Base-by-base conservation (phyloP, 768 basidiomycete species). In the Phylloporus arenicola region DNA sequence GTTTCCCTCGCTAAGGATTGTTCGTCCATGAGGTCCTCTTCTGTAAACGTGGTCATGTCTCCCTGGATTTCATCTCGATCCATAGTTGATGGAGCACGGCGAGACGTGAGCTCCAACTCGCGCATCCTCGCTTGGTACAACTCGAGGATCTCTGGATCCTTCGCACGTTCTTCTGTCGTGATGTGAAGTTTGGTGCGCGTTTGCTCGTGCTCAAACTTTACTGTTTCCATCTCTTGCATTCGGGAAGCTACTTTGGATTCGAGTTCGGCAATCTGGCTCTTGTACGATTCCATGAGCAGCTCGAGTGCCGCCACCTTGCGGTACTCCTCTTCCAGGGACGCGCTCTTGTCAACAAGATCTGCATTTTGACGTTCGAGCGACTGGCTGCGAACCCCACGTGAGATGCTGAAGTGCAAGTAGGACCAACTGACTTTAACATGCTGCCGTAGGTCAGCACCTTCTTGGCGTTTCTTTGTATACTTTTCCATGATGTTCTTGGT, bases 401-500 rank as follows among this genome's bases (percentile, higher is more conserved):
- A 52, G 16, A 54, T 44, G 20, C 48, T 13, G 43, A 44, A 31
- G 34, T n/a, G 38, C 24, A 61, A 59, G 20, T 12, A 64, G n/a
- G 58, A n/a, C n/a, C n/a, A n/a, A n/a, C n/a, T n/a, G n/a, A n/a
- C n/a, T n/a, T n/a, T n/a, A n/a, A n/a, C n/a, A n/a, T n/a, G n/a
- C n/a, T 91, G 90, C 24, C 92, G 82, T 17, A 94, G 73, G 55
- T 95, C 91, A 13, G 88, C 92, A 5, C 88, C 82, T 65, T 97
- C 96, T 61, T 97, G 95, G 1, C 97, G 78, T 70, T 98, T 99
- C 78, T 92, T 93, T 73, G 94, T 95, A 70, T 97, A 94, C 68
- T 98, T 99, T 70, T 97, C 93, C 80, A 96, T 90, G 27, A 96
- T 93, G 62, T 94, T 94, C 70, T 98, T 95, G 1, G 85, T 88